Percentiles rank a stretch among this genome's conserved stretches.
phyloP scores from a whole-genome alignment of 257 asterid species.

The Rauvolfia tetraphylla region DNA sequence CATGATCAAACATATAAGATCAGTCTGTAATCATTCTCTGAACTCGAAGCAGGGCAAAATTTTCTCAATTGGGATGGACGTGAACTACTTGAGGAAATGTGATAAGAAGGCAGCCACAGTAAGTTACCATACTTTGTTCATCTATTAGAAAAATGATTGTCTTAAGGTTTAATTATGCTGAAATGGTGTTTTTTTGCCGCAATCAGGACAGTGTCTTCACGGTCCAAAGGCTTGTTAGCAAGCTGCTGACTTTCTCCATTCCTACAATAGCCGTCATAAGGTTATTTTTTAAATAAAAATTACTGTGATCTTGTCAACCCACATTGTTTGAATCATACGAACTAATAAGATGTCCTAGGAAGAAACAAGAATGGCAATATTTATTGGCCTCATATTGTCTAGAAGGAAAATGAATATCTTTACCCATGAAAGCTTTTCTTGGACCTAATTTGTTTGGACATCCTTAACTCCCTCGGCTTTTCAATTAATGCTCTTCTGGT shows the following conservation, averaged over 20 bases:
- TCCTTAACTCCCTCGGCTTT: too few species aligned
- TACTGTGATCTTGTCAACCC: too few species aligned
- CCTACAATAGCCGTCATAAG: constrained; percentile 13
- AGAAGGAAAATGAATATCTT: too few species aligned
- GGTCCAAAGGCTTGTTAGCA: constrained; percentile 17
- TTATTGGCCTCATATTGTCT: too few species aligned
- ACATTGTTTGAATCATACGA: too few species aligned
- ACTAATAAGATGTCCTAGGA: too few species aligned
- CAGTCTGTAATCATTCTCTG: neutral
- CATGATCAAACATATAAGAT: too few species aligned
- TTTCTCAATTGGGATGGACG: constrained; percentile 2
- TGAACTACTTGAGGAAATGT: constrained; percentile 1
- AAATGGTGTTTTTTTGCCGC: neutral
- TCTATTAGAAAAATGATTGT: neutral
- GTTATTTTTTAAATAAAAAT: neutral
- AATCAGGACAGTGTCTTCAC: constrained; percentile 3
- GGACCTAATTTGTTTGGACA: too few species aligned
- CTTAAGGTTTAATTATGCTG: neutral
- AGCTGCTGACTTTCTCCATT: constrained; percentile 5
- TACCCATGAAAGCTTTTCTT: too few species aligned
- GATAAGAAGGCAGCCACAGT: neutral
- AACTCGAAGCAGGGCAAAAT: constrained; percentile 1
- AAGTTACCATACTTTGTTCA: neutral
- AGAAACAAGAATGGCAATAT: too few species aligned
- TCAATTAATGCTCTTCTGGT: too few species aligned